phyloP scores from a whole-genome alignment of 2,329 filamentous ascomycete genomes.

The Talaromyces verruculosus region DNA sequence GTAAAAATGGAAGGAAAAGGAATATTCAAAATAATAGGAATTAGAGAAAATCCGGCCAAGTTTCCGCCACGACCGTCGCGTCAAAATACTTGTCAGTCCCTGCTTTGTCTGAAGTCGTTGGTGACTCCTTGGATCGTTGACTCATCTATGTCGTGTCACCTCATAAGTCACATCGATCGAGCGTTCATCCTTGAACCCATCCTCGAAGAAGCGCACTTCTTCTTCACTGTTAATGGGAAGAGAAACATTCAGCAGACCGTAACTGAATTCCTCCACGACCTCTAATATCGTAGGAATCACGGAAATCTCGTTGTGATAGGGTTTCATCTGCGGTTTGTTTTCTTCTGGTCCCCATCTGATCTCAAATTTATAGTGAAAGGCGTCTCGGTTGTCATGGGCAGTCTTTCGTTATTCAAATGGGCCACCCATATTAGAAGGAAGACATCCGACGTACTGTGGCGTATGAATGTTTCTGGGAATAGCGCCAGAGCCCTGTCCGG shows the following conservation, averaged over 20 bases:
- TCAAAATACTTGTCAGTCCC: neutral
- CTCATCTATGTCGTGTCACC: neutral
- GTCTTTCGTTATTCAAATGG: neutral
- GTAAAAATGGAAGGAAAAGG: neutral
- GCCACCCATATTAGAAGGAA: neutral
- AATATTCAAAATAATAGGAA: neutral
- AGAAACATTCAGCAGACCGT: neutral
- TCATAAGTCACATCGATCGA: neutral
- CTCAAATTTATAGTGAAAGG: neutral
- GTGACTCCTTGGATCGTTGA: neutral
- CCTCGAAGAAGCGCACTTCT: neutral
- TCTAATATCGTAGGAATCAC: neutral
- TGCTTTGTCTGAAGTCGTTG: neutral
- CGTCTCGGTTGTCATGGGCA: neutral
- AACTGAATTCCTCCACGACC: neutral
- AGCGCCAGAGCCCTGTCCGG: neutral
- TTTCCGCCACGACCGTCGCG: neutral
- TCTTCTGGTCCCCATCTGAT: neutral
- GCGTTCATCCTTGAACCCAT: neutral
- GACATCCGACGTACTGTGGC: neutral
- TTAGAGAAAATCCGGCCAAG: neutral
- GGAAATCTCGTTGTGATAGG: neutral
- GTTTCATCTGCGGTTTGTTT: neutral
- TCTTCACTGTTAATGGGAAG: neutral
- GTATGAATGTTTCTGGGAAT: slow-evolving; percentile 3